Conservation (phyloP, 495 filamentous ascomycete species). For the Penicillium turbatum region DNA sequence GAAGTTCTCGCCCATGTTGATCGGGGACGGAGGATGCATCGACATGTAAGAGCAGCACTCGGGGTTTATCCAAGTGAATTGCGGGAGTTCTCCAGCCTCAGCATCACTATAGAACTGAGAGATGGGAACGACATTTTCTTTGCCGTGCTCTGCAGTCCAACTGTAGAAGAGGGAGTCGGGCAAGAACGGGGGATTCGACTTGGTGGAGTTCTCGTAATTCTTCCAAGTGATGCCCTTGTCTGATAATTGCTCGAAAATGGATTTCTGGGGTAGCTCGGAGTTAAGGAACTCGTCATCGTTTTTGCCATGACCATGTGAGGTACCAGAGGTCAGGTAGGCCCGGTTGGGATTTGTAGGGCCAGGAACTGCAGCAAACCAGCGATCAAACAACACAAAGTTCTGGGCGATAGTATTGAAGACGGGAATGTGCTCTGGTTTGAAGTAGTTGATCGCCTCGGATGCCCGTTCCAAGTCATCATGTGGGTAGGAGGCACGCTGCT, state of each 20-base stretch:
- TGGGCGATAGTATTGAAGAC: conserved; percentile 43
- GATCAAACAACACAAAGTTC: conserved; percentile 49
- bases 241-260: conserved; percentile 47
- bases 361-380: conserved; percentile 46
- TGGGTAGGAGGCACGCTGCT: conserved; percentile 38
- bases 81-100: conserved; percentile 37
- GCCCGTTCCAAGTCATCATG: conserved; percentile 33
- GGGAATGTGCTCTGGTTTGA: conserved; percentile 42
- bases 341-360: conserved; percentile 50
- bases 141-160: conserved; percentile 36
- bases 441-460: conserved; percentile 48
- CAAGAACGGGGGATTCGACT: conserved; percentile 20
- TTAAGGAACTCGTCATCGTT: conserved; percentile 43
- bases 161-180: conserved; percentile 37
- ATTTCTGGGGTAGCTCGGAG: conserved; percentile 41
- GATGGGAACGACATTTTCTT: conserved; percentile 32
- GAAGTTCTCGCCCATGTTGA: conserved; percentile 46
- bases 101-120: conserved; percentile 38
- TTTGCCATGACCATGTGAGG: conserved; percentile 43
- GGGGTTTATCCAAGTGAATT: conserved; percentile 51
- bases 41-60: conserved; percentile 49
- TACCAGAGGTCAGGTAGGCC: conserved; percentile 46
- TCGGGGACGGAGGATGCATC: conserved; percentile 46
- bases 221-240: conserved; percentile 44
- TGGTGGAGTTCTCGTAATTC: conserved; percentile 47